phyloP scores from a whole-genome alignment of 2,329 filamentous ascomycete genomes.

The Fusarium illudens region DNA sequence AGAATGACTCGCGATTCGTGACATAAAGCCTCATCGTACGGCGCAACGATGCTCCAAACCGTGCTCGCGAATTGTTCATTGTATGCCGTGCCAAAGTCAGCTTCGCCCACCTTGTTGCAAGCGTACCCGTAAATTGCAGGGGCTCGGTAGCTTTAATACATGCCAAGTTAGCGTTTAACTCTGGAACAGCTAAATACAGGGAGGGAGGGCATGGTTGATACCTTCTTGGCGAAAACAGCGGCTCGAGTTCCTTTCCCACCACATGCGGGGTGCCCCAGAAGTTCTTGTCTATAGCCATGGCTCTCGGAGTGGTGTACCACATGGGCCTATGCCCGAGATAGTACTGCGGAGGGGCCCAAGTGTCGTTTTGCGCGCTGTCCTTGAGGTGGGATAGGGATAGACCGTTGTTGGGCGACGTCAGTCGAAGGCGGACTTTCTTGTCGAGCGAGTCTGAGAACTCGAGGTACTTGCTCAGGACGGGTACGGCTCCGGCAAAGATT shows the following conservation, averaged over 20 bases:
- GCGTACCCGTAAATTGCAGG: constrained; percentile 10
- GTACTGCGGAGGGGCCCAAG: neutral
- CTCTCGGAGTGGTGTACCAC: neutral
- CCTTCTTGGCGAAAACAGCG: neutral
- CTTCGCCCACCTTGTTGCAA: neutral
- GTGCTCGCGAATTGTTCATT: neutral
- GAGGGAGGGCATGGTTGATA: neutral
- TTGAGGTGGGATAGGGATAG: neutral
- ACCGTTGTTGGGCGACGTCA: neutral
- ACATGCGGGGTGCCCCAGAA: neutral
- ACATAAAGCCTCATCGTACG: neutral
- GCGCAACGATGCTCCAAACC: constrained; percentile 10
- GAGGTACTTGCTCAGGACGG: neutral
- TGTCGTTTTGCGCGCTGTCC: neutral
- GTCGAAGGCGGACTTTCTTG: neutral
- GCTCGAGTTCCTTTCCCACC: neutral
- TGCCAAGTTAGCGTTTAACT: neutral
- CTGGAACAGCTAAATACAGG: neutral
- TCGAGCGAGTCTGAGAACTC: neutral
- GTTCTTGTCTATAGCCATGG: neutral
- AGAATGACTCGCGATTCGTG: neutral
- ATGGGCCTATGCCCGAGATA: neutral
- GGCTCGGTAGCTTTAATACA: neutral
- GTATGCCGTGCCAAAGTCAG: neutral
- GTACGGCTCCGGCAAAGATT: neutral